phyloP scores from a whole-genome alignment of 192 early-diverging fungal genomes.

The Backusella mclennaniae region DNA sequence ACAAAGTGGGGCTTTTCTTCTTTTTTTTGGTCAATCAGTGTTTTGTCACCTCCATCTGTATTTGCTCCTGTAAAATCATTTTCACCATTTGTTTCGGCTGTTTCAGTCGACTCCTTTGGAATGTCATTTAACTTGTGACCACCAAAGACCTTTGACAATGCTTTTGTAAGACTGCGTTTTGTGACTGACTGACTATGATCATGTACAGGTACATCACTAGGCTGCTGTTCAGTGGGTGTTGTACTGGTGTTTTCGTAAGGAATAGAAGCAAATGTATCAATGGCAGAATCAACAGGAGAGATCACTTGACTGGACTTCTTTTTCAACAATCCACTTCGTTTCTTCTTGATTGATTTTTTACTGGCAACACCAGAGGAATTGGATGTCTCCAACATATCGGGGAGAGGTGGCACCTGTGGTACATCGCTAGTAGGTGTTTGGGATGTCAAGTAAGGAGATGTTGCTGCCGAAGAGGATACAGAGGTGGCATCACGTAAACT shows the following conservation, averaged over 20 bases:
- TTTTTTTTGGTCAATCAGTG: background rate
- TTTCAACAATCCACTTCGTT: background rate
- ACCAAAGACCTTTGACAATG: constrained; percentile 5
- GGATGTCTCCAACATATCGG: background rate
- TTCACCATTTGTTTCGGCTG: background rate
- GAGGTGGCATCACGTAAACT: constrained; percentile 13
- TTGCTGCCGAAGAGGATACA: background rate
- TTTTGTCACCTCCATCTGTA: background rate
- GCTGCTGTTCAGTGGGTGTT: background rate
- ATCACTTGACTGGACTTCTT: background rate
- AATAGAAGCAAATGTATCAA: constrained; percentile 9
- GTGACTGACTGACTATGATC: background rate
- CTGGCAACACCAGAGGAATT: background rate
- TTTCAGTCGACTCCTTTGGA: background rate
- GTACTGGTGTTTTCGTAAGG: constrained; percentile 12
- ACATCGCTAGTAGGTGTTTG: background rate
- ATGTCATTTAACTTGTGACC: background rate
- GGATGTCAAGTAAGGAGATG: background rate
- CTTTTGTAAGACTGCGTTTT: background rate
- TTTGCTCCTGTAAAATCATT: background rate
- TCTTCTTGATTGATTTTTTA: background rate
- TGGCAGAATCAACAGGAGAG: background rate
- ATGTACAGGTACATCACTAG: background rate
- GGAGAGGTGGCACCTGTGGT: constrained; percentile 4
- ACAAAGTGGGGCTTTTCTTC: constrained; percentile 15